These are phyloP conservation scores for Phytopythium chamaehyphon DNA, from an alignment of 352 stramenopile genomes.

Conservation along the genomic window DNA sequence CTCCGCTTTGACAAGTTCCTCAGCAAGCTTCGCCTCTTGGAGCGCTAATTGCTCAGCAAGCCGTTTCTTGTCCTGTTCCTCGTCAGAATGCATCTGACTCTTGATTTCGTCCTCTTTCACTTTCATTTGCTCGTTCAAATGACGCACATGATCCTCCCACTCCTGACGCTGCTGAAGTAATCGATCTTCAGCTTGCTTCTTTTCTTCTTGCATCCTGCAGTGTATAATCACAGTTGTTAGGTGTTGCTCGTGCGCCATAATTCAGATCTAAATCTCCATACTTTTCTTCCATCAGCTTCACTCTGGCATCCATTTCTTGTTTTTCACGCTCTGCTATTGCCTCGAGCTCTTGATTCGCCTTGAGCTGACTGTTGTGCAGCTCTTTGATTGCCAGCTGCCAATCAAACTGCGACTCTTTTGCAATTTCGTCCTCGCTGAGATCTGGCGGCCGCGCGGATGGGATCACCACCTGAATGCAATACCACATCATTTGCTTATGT, in stretches of 20 bases:
- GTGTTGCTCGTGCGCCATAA: neutral
- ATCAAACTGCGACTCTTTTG: conserved; percentile 52
- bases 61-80: conserved; percentile 67
- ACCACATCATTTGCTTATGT: neutral
- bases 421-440: conserved; percentile 22
- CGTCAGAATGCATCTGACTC: conserved; percentile 66
- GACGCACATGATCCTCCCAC: conserved; percentile 60
- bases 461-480: conserved; percentile 39
- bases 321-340: conserved; percentile 63
- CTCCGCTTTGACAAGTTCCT: conserved; percentile 73
- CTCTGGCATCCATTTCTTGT: conserved; percentile 65
- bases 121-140: conserved; percentile 76
- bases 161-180: conserved; percentile 57
- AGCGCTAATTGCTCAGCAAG: conserved; percentile 69
- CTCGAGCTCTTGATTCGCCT: conserved; percentile 51
- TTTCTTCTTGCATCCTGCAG: conserved; percentile 49
- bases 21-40: conserved; percentile 71
- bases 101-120: conserved; percentile 70
- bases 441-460: conserved; percentile 29
- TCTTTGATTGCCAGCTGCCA: conserved; percentile 83
- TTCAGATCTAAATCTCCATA: conserved; percentile 17
- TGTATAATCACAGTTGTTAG: neutral
- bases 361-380: conserved; percentile 71
- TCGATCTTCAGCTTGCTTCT: conserved; percentile 57
- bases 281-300: conserved; percentile 75